Conservation (phyloP, 176 grass and related monocot genomes). For the Zoysia japonica region DNA sequence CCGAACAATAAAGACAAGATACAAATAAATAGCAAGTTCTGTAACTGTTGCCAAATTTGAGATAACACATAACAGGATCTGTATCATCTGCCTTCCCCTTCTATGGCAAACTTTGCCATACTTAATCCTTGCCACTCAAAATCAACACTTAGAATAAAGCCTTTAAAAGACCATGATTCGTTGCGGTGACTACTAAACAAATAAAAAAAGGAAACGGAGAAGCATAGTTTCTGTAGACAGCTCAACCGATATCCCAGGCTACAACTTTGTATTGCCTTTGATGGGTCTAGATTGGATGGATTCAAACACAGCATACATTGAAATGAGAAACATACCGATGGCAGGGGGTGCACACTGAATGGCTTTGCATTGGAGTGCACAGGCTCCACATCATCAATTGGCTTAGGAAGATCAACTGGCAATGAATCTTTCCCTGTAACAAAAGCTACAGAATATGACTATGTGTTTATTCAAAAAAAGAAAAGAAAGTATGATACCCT, state of each 20-base stretch:
- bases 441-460: constrained; percentile 27
- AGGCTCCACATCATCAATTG: constrained; percentile 53
- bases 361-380: constrained; percentile 56
- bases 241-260: no score
- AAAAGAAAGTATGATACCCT: constrained; percentile 16
- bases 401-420: constrained; percentile 73
- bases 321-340: constrained; percentile 44
- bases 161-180: not conserved
- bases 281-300: no score
- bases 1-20: not conserved
- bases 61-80: not conserved
- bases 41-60: not conserved
- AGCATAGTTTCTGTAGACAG: not conserved
- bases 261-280: no score
- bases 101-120: no score
- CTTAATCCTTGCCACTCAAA: no score
- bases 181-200: not conserved
- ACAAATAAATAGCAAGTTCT: not conserved
- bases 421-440: constrained; percentile 81
- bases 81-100: no score
- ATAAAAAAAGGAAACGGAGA: not conserved
- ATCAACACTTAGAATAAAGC: no score
- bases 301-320: constrained; percentile 13
- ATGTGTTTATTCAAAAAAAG: constrained; percentile 17
- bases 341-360: constrained; percentile 67